A percentile compares a stretch with the other conserved stretches of the same genome.
These are phyloP conservation scores for Chlorella sorokiniana DNA, from an alignment of 139 green algal species.

Conservation along the genomic window DNA sequence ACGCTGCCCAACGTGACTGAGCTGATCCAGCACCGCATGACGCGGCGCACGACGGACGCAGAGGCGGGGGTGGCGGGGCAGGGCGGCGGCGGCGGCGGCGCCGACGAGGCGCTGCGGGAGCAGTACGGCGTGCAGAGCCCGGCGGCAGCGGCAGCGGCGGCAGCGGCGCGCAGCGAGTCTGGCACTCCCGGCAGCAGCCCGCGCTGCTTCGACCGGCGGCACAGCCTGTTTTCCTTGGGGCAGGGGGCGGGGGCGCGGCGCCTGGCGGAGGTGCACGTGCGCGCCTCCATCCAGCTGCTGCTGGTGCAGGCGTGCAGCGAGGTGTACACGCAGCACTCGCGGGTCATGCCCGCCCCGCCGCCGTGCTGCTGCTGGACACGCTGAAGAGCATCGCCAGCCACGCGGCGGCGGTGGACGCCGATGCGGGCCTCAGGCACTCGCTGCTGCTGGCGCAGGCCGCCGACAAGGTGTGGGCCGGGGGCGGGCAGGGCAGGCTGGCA, in stretches of 20 bases:
- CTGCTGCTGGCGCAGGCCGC: constrained; percentile 68
- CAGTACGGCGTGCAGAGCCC: too few species aligned
- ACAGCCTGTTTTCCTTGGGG: constrained; percentile 57
- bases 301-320: constrained; percentile 77
- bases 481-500: not conserved
- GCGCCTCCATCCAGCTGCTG: constrained; percentile 86
- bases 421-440: constrained; percentile 64
- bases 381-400: constrained; percentile 70
- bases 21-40: constrained; percentile 36
- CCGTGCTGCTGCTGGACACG: constrained; percentile 66
- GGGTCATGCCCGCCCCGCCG: constrained; percentile 43
- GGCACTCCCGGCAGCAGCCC: not conserved
- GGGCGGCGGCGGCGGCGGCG: not conserved
- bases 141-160: not conserved
- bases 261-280: constrained; percentile 76
- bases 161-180: not conserved
- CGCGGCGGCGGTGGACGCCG: constrained; percentile 68
- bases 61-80: not conserved
- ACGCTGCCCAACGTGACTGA: constrained; percentile 59
- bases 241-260: constrained; percentile 74
- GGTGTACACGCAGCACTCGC: constrained; percentile 61
- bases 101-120: not conserved
- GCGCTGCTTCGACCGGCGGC: not conserved
- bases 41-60: constrained; percentile 8
- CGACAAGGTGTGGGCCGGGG: not conserved